Percentiles rank a stretch among this genome's conserved stretches.
Evolutionary conservation across 2,329 filamentous ascomycete genomes (phyloP).

Genomic region (Waltergamsia citrina): DNA sequence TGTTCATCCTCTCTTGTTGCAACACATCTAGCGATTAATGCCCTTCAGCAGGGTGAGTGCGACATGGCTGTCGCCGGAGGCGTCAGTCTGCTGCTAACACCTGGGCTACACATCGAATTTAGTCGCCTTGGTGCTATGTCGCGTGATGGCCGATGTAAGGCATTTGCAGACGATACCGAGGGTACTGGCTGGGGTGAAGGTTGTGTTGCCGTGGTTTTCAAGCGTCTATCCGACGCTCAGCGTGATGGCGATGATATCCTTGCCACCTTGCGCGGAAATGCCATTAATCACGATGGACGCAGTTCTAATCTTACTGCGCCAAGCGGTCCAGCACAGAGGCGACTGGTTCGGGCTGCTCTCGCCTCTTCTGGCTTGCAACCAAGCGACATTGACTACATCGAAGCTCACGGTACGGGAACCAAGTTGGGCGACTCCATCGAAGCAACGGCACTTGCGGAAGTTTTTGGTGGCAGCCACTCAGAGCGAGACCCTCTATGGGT

Average conservation of each 20-base stretch:
- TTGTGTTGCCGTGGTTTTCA: conserved; percentile 23
- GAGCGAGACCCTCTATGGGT: conserved; percentile 7
- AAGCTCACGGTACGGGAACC: conserved; percentile 32
- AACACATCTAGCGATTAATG: conserved; percentile 36
- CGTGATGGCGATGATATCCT: conserved; percentile 27
- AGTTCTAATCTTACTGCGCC: conserved; percentile 31
- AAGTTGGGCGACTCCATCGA: conserved; percentile 15
- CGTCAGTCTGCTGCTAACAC: conserved; percentile 8
- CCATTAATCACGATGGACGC: conserved; percentile 27
- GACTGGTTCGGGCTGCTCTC: conserved; percentile 18
- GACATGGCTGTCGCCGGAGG: conserved; percentile 9
- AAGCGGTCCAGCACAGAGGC: conserved; percentile 20
- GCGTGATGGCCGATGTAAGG: conserved; percentile 8
- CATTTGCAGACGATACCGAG: conserved; percentile 23
- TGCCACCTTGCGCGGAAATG: conserved; percentile 21
- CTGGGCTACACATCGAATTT: conserved; percentile 8
- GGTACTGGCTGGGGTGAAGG: conserved; percentile 12
- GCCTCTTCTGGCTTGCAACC: conserved; percentile 5
- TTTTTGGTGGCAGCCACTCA: conserved; percentile 13
- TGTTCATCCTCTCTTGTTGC: conserved; percentile 39
- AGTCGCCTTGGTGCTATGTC: conserved; percentile 8
- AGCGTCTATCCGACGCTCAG: conserved; percentile 30
- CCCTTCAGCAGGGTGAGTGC: conserved; percentile 15
- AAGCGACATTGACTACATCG: conserved; percentile 30
- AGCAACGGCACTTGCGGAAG: conserved; percentile 22